Base-by-base conservation (phyloP, 2,329 filamentous ascomycete species). In the Microdochium nivale region DNA sequence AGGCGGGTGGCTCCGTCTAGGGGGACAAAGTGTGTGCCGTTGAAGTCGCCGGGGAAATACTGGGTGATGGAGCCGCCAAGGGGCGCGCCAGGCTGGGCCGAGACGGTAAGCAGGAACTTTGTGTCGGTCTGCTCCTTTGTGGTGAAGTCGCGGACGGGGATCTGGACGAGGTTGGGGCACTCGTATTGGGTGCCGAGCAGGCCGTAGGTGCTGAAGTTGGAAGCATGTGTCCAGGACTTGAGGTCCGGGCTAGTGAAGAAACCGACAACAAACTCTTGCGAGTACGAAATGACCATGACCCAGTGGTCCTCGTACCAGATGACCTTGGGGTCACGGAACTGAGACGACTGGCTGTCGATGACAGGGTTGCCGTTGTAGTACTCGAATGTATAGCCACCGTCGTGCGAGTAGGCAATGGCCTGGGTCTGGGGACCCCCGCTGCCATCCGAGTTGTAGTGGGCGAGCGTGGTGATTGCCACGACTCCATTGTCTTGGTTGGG, bases 321-420 rank as follows among this genome's bases (percentile, higher is more conserved):
- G 2, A 86, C 81, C 58, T 86, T 83, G 1, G 84, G 83, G 55
- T 87, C 83, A 24, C 83, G 78, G 67, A 86, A 86, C 55, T 83
- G 74, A 5, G 65, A 70, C 19, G 76, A 72, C 52, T 70, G 70
- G 60, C 76, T 75, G 55, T 71, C 64, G 44, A 87, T 76, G 16
- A 86, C 78, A 1, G 83, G 83, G 54, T 87, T 87, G 3, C 63
- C 62, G 1, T 69, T 67, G 54, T 85, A 87, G 40, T 78, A 77
- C 47, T 71, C 73, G 56, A 86, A 86, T 0, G 75, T 80, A 59
- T 79, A 83, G 8, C 83, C 83, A 13, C 76, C 78, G 55, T 87
- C 82, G 32, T 64, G 63, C 0, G 80, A 84, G 63, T 82, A 85
- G 2, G 83, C 80, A 48, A 86, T 76, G 21, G 77, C 70, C 60